A percentile compares a stretch with the other conserved stretches of the same genome.
phyloP scores from a whole-genome alignment of 495 filamentous ascomycete species.

The Trichoderma reesei region DNA sequence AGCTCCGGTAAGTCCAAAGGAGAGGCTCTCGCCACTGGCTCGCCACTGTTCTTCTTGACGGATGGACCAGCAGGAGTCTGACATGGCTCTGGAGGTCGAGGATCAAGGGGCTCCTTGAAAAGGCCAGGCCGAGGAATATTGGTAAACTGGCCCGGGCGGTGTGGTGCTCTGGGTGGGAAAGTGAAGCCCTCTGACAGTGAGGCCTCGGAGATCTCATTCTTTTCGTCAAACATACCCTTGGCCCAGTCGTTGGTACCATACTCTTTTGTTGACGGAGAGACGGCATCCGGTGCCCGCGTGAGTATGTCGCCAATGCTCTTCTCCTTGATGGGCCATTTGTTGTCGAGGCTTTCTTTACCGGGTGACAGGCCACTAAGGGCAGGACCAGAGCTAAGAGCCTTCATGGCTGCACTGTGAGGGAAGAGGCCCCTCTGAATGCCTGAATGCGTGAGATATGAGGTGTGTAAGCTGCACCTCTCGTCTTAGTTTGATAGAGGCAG shows the following conservation, averaged over 20 bases:
- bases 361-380: neutral
- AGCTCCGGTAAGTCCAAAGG: neutral
- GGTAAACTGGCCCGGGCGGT: slow-evolving; percentile 3
- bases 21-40: neutral
- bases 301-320: neutral
- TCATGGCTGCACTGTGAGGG: neutral
- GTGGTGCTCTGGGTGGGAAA: neutral
- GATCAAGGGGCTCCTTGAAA: neutral
- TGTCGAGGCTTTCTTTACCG: neutral
- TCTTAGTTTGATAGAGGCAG: neutral
- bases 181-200: neutral
- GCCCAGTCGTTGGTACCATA: neutral
- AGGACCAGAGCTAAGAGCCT: neutral
- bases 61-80: neutral
- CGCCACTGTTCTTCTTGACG: neutral
- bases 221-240: neutral
- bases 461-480: neutral
- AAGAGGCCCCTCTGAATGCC: neutral
- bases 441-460: neutral
- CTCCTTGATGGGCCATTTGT: neutral
- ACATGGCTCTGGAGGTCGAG: neutral
- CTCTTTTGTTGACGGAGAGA: neutral
- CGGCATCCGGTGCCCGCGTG: neutral
- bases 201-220: neutral
- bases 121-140: neutral